phyloP scores from a whole-genome alignment of 1,284 basidiomycete species.

The Macrocystidia cucumis region DNA sequence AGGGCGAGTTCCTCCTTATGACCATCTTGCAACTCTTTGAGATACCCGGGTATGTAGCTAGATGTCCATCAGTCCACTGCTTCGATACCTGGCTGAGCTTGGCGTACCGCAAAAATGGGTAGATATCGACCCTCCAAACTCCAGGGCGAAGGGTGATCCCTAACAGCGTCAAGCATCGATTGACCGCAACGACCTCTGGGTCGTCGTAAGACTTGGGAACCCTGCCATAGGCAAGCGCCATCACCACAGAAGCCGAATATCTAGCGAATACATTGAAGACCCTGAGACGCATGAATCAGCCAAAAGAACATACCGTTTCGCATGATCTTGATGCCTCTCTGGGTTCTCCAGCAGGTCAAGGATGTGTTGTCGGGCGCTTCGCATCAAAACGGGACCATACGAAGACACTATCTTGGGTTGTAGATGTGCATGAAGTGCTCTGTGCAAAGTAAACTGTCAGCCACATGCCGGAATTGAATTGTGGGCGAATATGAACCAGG shows the following conservation, averaged over 20 bases:
- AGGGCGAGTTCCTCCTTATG: slow-evolving; percentile 49
- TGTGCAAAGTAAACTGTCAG: slow-evolving; percentile 18
- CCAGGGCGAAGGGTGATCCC: slow-evolving; percentile 46
- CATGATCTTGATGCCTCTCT: slow-evolving; percentile 41
- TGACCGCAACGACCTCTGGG: slow-evolving; percentile 47
- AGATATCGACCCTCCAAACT: slow-evolving; percentile 48
- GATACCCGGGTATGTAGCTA: slow-evolving; percentile 50
- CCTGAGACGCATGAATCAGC: background rate
- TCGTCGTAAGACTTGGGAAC: slow-evolving; percentile 43
- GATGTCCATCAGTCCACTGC: background rate
- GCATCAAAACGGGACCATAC: slow-evolving; percentile 39
- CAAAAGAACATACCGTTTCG: slow-evolving; percentile 30
- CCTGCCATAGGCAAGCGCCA: slow-evolving; percentile 62
- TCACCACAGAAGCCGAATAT: slow-evolving; percentile 56
- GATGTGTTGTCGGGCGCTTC: slow-evolving; percentile 38
- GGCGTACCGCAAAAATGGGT: slow-evolving; percentile 42
- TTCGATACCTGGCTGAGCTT: no score
- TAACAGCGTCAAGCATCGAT: slow-evolving; percentile 37
- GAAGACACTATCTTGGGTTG: slow-evolving; percentile 36
- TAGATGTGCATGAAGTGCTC: slow-evolving; percentile 46
- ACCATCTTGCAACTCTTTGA: slow-evolving; percentile 40
- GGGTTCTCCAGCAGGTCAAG: slow-evolving; percentile 45
- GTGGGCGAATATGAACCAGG: no score
- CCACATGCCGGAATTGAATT: background rate
- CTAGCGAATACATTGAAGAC: slow-evolving; percentile 20